Conservation (phyloP, 2,329 filamentous ascomycete genomes). For the Macrophomina pseudophaseolina region DNA sequence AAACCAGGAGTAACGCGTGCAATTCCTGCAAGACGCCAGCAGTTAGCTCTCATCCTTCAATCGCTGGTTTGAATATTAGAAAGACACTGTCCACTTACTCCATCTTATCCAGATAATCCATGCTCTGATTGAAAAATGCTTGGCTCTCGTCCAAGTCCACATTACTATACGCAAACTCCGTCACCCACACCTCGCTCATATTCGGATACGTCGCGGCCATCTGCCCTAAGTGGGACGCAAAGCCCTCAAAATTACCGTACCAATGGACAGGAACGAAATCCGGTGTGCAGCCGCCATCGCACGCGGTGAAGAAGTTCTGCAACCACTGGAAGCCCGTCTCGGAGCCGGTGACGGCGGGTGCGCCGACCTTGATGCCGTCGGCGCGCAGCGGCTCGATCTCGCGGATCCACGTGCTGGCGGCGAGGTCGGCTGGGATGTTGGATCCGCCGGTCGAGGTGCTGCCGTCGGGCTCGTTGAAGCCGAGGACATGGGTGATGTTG, state of each 20-base stretch:
- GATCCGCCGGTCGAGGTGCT: conserved; percentile 63
- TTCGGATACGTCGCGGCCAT: conserved; percentile 56
- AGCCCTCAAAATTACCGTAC: conserved; percentile 69
- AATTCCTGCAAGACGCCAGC: conserved; percentile 44
- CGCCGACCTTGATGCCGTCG: conserved; percentile 69
- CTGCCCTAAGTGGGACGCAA: conserved; percentile 70
- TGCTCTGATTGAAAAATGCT: conserved; percentile 69
- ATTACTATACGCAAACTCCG: conserved; percentile 71
- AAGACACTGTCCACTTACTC: background rate
- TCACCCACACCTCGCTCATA: conserved; percentile 71
- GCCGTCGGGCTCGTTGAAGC: conserved; percentile 81
- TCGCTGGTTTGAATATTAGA: background rate
- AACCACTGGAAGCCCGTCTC: conserved; percentile 69
- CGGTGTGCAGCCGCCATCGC: conserved; percentile 50
- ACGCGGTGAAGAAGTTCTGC: conserved; percentile 67
- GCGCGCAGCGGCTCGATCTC: conserved; percentile 72
- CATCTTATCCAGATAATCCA: conserved; percentile 66
- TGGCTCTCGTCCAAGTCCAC: conserved; percentile 64
- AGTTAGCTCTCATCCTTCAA: background rate
- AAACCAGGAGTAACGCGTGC: conserved; percentile 76
- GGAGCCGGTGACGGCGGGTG: conserved; percentile 72
- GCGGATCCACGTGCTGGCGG: conserved; percentile 71
- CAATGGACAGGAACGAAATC: conserved; percentile 60
- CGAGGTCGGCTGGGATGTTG: conserved; percentile 62
- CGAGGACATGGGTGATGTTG: conserved; percentile 70